Evolutionary conservation across 1,139 yeast genomes (phyloP).

Genomic region (Suhomyces taliae): DNA sequence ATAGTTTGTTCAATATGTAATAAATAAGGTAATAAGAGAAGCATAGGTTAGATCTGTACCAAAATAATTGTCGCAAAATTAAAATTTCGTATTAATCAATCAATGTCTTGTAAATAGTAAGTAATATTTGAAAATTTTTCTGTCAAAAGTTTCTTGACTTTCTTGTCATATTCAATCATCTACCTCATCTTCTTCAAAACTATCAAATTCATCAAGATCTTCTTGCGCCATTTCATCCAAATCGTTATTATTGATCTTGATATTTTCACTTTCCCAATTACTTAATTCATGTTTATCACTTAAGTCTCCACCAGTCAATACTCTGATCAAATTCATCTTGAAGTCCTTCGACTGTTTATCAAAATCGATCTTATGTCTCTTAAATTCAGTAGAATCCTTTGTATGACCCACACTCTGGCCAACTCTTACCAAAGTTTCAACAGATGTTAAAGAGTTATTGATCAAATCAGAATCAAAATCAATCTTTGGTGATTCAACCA

Average conservation of each 20-base stretch:
- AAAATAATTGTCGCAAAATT: no score
- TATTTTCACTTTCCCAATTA: constrained; percentile 40
- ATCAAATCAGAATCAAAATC: constrained; percentile 73
- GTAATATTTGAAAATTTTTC: no score
- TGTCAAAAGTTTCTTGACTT: not conserved
- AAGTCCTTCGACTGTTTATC: constrained; percentile 49
- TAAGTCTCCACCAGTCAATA: constrained; percentile 58
- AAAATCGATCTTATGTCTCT: constrained; percentile 49
- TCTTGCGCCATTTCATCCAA: constrained; percentile 16
- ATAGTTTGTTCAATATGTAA: not conserved
- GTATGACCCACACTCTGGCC: constrained; percentile 92
- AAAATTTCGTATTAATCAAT: no score
- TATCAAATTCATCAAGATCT: constrained; percentile 18
- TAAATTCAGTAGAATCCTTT: constrained; percentile 48
- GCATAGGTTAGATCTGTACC: no score
- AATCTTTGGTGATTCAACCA: constrained; percentile 40
- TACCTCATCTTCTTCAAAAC: constrained; percentile 8
- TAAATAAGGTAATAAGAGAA: no score
- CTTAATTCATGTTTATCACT: constrained; percentile 30
- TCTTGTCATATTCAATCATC: constrained; percentile 3
- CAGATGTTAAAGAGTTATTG: constrained; percentile 62
- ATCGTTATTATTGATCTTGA: constrained; percentile 25
- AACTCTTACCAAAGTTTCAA: constrained; percentile 82
- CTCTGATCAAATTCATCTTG: constrained; percentile 56
- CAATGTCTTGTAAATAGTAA: no score